Conservation (phyloP, 2,329 filamentous ascomycete species). For the Cladophialophora chaetospira region DNA sequence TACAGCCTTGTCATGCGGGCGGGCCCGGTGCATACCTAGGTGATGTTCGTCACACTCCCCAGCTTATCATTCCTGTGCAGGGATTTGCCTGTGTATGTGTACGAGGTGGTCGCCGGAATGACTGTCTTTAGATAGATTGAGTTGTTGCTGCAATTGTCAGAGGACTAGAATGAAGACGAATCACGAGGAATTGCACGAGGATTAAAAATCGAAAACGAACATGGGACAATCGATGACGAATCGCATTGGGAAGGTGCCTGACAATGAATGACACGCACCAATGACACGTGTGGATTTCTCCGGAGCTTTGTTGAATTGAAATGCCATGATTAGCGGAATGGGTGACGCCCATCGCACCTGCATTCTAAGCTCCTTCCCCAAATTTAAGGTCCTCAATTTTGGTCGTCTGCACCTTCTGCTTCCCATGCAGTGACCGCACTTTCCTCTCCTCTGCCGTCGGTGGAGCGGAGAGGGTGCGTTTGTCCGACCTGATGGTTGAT, state of each 20-base stretch:
- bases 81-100: neutral
- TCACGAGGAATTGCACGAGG: neutral
- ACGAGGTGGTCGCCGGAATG: neutral
- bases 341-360: no score
- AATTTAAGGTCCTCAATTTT: conserved; percentile 15
- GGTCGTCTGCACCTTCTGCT: neutral
- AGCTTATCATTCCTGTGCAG: neutral
- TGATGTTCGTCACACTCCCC: neutral
- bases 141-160: no score
- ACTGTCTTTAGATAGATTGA: no score
- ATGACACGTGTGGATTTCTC: conserved; percentile 6
- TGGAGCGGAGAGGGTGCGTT: conserved; percentile 4
- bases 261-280: neutral
- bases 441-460: neutral
- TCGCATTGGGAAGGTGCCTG: neutral
- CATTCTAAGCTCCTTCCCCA: neutral
- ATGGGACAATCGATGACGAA: neutral
- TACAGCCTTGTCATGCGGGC: conserved; percentile 15
- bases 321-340: conserved; percentile 2
- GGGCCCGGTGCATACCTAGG: neutral
- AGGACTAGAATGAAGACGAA: no score
- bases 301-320: conserved; percentile 3
- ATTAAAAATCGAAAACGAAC: neutral
- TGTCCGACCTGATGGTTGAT: neutral
- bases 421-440: neutral